phyloP scores from a whole-genome alignment of 2,329 filamentous ascomycete species.

The Fusarium protoensiforme region DNA sequence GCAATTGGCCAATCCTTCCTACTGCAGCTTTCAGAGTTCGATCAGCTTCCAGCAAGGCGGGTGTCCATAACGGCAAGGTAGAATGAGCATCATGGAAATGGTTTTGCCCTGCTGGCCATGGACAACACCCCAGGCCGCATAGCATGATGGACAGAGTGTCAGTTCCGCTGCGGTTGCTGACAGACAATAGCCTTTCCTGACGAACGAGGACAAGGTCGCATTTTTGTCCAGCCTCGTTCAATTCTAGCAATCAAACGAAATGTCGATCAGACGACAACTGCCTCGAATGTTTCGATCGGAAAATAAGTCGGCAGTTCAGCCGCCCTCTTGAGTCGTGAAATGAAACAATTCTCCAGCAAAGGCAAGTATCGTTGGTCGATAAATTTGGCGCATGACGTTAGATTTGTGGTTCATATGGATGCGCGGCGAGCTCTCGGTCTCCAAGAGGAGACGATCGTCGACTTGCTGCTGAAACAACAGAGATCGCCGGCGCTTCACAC shows the following conservation, averaged over 20 bases:
- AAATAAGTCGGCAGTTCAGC: constrained; percentile 19
- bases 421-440: constrained; percentile 15
- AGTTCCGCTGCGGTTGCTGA: neutral
- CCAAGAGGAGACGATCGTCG: constrained; percentile 34
- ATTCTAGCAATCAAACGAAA: neutral
- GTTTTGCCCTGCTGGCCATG: neutral
- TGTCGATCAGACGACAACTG: constrained; percentile 4
- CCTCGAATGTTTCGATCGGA: constrained; percentile 30
- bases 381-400: constrained; percentile 26
- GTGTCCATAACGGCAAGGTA: neutral
- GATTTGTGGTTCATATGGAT: constrained; percentile 11
- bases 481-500: constrained; percentile 25
- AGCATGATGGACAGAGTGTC: neutral
- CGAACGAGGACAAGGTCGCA: neutral
- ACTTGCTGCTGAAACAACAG: constrained; percentile 26
- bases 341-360: constrained; percentile 4
- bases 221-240: constrained; percentile 4
- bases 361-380: constrained; percentile 14
- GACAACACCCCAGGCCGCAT: neutral
- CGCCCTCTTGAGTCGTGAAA: constrained; percentile 2
- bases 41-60: neutral
- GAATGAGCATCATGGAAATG: neutral
- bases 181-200: neutral
- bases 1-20: neutral
- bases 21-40: neutral